A percentile compares a stretch with the other conserved stretches of the same genome.
phyloP scores from a whole-genome alignment of 371 early-diverging fungal genomes.

The Capniomyces stellatus region DNA sequence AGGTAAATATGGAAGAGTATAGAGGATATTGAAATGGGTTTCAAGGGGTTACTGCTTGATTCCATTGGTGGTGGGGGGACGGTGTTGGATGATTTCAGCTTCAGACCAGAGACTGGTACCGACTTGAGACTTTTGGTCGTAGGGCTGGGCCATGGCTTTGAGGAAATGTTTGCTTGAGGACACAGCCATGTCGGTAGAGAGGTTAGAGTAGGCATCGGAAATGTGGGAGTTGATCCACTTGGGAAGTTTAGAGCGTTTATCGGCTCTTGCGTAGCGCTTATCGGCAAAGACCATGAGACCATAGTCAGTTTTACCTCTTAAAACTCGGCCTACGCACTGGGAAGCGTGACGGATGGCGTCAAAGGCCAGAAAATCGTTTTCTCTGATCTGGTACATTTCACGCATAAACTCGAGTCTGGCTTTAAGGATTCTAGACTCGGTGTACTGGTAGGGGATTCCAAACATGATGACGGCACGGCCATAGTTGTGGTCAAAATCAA shows the following conservation, averaged over 20 bases:
- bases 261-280: constrained; percentile 86
- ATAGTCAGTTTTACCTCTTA: constrained; percentile 98
- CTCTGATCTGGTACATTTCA: constrained; percentile 82
- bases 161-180: constrained; percentile 86
- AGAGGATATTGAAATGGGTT: no score
- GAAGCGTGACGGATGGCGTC: constrained; percentile 99
- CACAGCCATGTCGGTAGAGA: constrained; percentile 98
- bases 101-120: constrained; percentile 25
- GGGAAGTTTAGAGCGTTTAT: constrained; percentile 94
- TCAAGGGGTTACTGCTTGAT: no score
- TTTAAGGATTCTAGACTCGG: constrained; percentile 89
- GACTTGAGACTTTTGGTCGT: constrained; percentile 32
- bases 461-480: constrained; percentile 97
- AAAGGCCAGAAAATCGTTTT: constrained; percentile 98
- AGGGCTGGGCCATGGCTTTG: constrained; percentile 92
- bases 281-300: constrained; percentile 99
- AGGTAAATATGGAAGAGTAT: no score
- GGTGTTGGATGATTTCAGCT: no score
- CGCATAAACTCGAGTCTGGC: constrained; percentile 93
- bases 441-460: constrained; percentile 99
- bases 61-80: no score
- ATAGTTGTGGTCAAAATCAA: constrained; percentile 99
- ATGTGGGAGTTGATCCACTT: constrained; percentile 94
- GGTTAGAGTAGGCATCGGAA: constrained; percentile 75
- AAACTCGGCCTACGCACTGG: constrained; percentile 96